Evolutionary conservation across 768 basidiomycete species (phyloP), one percentile per base, ranked within the genome.

Genomic region (Leccinum pellstonianum): DNA sequence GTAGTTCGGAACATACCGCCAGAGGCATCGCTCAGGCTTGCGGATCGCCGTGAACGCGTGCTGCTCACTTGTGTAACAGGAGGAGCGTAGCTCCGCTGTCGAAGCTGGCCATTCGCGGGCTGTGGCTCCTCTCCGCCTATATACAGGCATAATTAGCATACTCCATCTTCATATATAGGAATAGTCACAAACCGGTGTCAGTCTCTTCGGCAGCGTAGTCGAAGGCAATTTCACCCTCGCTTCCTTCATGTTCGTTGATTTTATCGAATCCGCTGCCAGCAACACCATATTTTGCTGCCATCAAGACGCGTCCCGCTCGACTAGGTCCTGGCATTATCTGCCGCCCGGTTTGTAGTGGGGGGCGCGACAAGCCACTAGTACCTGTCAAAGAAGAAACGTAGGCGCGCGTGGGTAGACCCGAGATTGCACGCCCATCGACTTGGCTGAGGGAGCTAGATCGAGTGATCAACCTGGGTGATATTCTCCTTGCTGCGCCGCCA

Each of bases 31-130:
- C 88, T 91, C 53, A 91, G 75, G 70, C 89, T 90, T 15, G 87
- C 87, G n/a, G 89, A 91, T 57, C 90, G 81, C 58, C 90, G 78
- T 52, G 87, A 83, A 38, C 88, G 83, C n/a, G 78, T 77, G 59
- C 65, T 76, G 11, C 77, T 76, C 31, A 83, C 81, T 58, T 77
- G 75, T 46, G 68, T 51, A 51, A 62, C 59, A 54, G 73, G 56
- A 25, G 67, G 62, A 27, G 37, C 69, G 33, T 74, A 66, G 52
- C 46, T 71, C 25, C 73, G 68, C 35, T 68, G 73, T 58, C 71
- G 74, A 55, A 61, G 52, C 11, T 56, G 31, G 19, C 66, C 70
- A 56, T 72, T 73, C 21, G 35, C 54, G 4, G 61, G 56, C 35
- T 71, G 73, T 59, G 63, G 65, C 15, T 73, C 72, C 37, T 71